Evolutionary conservation across 129 eudicot genomes (phyloP), one percentile per base, ranked within the genome.

Genomic region (carrot (Daucus carota)): DNA sequence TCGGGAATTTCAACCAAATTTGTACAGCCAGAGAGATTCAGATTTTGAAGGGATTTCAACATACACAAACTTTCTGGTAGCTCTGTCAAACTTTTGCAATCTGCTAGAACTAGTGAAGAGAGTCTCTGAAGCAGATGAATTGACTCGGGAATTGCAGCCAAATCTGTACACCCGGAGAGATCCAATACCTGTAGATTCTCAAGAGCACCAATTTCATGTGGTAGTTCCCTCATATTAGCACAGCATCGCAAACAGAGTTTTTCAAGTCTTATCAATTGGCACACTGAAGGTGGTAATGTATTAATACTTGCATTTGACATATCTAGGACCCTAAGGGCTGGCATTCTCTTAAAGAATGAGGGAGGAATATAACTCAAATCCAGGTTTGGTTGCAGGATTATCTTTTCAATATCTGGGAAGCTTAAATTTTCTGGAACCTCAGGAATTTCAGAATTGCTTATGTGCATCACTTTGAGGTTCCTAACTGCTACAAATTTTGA

Each of bases 321-420:
- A 59, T 59, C 33, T 26, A 59, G 66, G 3, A 78, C 82, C 77
- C 70, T 47, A 29, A 84, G 70, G 15, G 26, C 43, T 17, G 80
- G 72, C 84, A 77, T 57, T 70, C 16, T 8, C 34, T 80, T 69
- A 29, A 80, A 76, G 67, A 83, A 83, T 34, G 59, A 34, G 44
- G 18, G 1, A 2, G 81, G 84, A 45, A 83, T 72, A 26, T 36
- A 33, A 12, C 46, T 44, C 76, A 80, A 15, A 44, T 48, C 70
- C 14, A 43, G 18, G 66, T 76, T 83, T 28, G 43, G n/a, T 45
- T 80, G 76, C 52, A 83, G 74, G 67, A 48, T 63, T 36, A 83
- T 66, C 24, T 77, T 52, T 34, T 48, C 68, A n/a, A 80, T 67
- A 32, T 22, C 57, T 3, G 68, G 78, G 74, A 73, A 76, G 2